Percentiles rank a stretch among this genome's conserved stretches.
Conservation (phyloP, 2,329 filamentous ascomycete species). For the Aspergillus sp. region DNA sequence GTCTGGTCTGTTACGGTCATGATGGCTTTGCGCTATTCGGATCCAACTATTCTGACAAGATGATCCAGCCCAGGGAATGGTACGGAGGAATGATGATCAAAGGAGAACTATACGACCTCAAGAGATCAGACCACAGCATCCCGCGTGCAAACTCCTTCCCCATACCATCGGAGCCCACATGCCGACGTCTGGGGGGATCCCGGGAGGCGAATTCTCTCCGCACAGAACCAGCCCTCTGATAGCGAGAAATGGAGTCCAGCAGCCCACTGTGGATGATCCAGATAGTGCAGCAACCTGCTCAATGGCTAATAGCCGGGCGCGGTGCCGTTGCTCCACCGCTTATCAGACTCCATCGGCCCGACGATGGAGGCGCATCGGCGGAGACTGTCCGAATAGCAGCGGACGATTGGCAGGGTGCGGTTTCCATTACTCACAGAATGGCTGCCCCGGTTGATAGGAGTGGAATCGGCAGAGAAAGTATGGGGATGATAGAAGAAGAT, state of each 20-base stretch:
- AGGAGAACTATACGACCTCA: no score
- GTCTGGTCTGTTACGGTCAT: no score
- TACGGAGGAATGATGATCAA: no score
- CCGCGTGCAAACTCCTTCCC: constrained; percentile 3
- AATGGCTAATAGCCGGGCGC: neutral
- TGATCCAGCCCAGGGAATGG: no score
- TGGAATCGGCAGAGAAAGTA: neutral
- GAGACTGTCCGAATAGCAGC: neutral
- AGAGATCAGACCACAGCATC: neutral
- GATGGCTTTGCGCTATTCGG: no score
- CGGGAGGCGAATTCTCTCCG: neutral
- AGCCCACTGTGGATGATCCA: neutral
- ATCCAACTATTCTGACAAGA: no score
- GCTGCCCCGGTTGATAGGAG: neutral
- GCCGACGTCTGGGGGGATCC: constrained; percentile 20
- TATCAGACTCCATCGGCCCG: constrained; percentile 7
- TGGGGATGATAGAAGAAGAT: neutral
- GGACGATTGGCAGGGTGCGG: constrained; percentile 2
- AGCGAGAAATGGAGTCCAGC: neutral
- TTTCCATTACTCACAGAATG: constrained; percentile 10
- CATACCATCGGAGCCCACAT: constrained; percentile 22
- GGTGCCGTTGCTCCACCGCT: constrained; percentile 9
- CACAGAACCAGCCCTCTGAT: neutral
- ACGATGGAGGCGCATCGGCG: constrained; percentile 2
- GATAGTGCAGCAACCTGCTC: neutral